Evolutionary conservation across 352 stramenopile species (phyloP).

Genomic region (Phytopythium delawarense): DNA sequence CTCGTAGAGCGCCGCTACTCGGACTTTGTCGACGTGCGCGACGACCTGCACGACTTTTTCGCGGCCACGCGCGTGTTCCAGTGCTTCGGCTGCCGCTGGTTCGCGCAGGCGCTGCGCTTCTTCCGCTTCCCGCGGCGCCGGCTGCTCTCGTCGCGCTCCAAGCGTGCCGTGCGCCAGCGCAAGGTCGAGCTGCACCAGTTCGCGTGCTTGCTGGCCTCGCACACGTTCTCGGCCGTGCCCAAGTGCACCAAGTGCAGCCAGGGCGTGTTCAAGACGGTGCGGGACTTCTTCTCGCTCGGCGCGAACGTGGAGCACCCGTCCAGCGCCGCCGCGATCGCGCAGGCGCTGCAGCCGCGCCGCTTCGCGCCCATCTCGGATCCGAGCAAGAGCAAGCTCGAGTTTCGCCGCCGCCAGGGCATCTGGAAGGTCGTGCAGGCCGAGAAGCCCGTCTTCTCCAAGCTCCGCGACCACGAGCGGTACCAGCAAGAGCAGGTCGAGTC

Average conservation of each 20-base stretch:
- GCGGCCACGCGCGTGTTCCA: conserved; percentile 31
- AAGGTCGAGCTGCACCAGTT: conserved; percentile 53
- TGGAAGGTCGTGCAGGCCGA: conserved; percentile 64
- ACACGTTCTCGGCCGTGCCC: conserved; percentile 75
- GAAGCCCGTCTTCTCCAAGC: conserved; percentile 47
- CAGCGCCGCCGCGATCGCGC: conserved; percentile 24
- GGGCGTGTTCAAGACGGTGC: conserved; percentile 46
- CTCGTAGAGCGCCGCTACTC: conserved; percentile 63
- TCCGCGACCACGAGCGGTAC: conserved; percentile 25
- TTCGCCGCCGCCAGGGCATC: conserved; percentile 50
- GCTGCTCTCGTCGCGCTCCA: conserved; percentile 39
- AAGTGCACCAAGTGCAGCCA: conserved; percentile 65
- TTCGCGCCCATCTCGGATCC: conserved; percentile 66
- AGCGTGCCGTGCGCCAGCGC: conserved; percentile 42
- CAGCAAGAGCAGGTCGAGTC: conserved; percentile 4
- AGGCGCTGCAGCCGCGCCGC: conserved; percentile 27
- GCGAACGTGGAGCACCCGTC: conserved; percentile 19
- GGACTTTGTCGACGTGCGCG: conserved; percentile 57
- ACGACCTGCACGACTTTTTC: conserved; percentile 55
- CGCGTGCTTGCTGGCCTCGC: conserved; percentile 41
- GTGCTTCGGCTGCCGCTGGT: conserved; percentile 78
- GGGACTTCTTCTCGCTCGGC: conserved; percentile 59
- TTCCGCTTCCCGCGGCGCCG: conserved; percentile 67
- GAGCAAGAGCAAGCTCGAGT: conserved; percentile 79
- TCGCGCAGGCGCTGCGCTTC: conserved; percentile 47